phyloP scores from a whole-genome alignment of 2,329 filamentous ascomycete species.

The Curvularia lunata region DNA sequence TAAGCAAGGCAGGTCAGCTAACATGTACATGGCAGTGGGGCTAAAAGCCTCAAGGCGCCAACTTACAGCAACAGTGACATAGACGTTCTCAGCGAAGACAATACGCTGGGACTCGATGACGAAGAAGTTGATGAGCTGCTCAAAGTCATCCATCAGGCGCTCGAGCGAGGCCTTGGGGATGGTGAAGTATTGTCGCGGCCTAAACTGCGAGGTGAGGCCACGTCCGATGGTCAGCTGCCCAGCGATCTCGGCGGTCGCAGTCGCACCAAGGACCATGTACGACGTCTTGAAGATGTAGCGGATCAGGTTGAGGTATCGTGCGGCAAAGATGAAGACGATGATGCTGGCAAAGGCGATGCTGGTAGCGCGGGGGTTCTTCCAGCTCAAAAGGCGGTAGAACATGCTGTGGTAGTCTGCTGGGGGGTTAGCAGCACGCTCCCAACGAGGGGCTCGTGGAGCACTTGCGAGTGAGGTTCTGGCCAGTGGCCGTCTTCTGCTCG shows the following conservation, averaged over 20 bases:
- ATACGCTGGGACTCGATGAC: constrained; percentile 72
- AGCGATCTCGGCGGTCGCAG: constrained; percentile 63
- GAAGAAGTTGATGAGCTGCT: constrained; percentile 72
- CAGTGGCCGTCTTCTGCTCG: constrained; percentile 62
- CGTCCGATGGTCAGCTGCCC: constrained; percentile 63
- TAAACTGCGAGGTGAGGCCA: constrained; percentile 66
- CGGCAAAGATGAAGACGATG: constrained; percentile 66
- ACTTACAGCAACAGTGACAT: constrained; percentile 65
- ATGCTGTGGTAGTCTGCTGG: constrained; percentile 68
- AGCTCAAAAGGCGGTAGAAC: constrained; percentile 70
- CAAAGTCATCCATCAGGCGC: constrained; percentile 65
- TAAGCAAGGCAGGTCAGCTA: constrained; percentile 37
- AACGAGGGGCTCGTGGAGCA: constrained; percentile 9
- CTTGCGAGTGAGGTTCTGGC: constrained; percentile 67
- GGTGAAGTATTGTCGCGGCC: constrained; percentile 69
- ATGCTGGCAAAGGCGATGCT: constrained; percentile 64
- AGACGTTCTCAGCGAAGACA: constrained; percentile 69
- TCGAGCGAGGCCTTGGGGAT: constrained; percentile 69
- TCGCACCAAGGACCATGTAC: constrained; percentile 66
- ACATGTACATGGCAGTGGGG: neutral
- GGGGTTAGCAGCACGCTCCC: constrained; percentile 20
- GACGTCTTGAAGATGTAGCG: constrained; percentile 67
- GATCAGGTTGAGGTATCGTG: constrained; percentile 67
- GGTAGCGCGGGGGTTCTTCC: constrained; percentile 70
- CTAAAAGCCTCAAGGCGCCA: neutral